Evolutionary conservation across 1,139 yeast genomes (phyloP), one percentile per base, ranked within the genome.

Genomic region (Wickerhamomyces sp.): DNA sequence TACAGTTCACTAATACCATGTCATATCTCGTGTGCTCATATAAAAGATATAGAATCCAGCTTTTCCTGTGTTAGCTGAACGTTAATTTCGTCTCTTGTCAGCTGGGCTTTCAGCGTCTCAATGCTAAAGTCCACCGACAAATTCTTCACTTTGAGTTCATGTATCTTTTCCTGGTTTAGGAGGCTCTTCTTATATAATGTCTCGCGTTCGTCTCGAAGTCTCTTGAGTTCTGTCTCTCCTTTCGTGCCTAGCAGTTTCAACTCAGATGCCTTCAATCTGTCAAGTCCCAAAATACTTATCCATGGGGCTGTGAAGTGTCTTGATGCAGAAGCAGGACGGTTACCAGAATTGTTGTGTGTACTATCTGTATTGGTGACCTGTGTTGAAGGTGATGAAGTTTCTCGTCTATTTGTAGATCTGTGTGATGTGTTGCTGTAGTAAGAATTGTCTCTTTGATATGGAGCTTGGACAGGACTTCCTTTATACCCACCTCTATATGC

Each of bases 61-160:
- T 44, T 43, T 18, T 48, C 50, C 19, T 45, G 46, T 1, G 51
- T 44, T 4, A 38, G 26, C 13, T 46, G 44, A 2, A 41, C 42
- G 26, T 44, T 46, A 7, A 48, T 8, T 12, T 42, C 39, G 24
- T 48, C 49, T 28, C 39, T 44, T 2, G 35, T 27, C 5, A 33
- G 31, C 4, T 35, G 22, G 1, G 36, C 39, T 30, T 40, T 40
- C 13, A 46, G 20, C 1, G 29, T 14, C 14, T 35, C 42, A 7
- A 43, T 31, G 14, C 42, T 43, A 24, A 39, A 39, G 15, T 48
- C 43, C 3, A 42, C 15, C 19, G 35, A 30, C 13, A 41, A n/a
- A 12, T 30, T 33, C 34, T 32, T 41, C 8, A 36, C 5, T 20
- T 43, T 38, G 10, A 34, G 13, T 3, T 44, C 44, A 18, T 31